Conservation (phyloP, 2,329 filamentous ascomycete species). For the Diaporthe aspalathi region DNA sequence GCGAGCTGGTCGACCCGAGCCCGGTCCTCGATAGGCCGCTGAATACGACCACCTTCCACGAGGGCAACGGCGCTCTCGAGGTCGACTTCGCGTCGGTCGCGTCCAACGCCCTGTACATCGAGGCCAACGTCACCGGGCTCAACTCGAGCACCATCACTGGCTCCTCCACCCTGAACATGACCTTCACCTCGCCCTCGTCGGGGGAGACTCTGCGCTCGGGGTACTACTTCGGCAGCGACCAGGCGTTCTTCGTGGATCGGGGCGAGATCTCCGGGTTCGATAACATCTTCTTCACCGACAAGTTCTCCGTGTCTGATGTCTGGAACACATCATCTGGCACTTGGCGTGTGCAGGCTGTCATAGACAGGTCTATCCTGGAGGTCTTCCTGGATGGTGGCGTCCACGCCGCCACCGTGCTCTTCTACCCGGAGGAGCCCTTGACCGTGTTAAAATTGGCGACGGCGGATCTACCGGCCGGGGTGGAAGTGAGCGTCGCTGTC, state of each 20-base stretch:
- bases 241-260: conserved; percentile 63
- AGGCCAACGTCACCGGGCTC: conserved; percentile 61
- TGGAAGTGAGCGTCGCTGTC: conserved; percentile 50
- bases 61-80: conserved; percentile 60
- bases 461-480: conserved; percentile 49
- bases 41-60: conserved; percentile 53
- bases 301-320: conserved; percentile 53
- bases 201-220: conserved; percentile 63
- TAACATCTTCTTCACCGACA: conserved; percentile 64
- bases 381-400: conserved; percentile 65
- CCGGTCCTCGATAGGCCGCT: conserved; percentile 60
- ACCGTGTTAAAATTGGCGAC: conserved; percentile 51
- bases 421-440: conserved; percentile 59
- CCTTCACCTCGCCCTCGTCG: conserved; percentile 55
- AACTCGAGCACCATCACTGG: conserved; percentile 42
- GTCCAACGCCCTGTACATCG: conserved; percentile 65
- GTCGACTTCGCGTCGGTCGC: conserved; percentile 62
- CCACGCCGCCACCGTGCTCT: conserved; percentile 60
- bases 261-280: conserved; percentile 54
- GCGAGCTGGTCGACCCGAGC: conserved; percentile 60
- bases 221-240: conserved; percentile 60
- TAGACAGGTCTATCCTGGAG: conserved; percentile 67
- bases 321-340: conserved; percentile 42
- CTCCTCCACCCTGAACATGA: conserved; percentile 45
- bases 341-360: conserved; percentile 56